A percentile compares a stretch with the other conserved stretches of the same genome.
phyloP scores from a whole-genome alignment of 176 grass and related monocot species.

The Triticum monococcum region DNA sequence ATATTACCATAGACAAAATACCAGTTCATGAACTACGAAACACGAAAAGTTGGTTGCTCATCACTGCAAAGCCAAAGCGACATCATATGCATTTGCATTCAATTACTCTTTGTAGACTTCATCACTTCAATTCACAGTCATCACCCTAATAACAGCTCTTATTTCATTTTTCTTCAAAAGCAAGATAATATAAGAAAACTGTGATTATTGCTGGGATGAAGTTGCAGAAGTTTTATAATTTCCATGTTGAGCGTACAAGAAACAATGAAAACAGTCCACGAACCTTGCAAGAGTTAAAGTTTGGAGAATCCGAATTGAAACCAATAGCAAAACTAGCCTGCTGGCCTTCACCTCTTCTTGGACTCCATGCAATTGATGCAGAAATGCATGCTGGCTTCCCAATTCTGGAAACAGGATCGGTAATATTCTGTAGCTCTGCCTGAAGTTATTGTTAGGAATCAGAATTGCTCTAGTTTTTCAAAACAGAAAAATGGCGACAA shows the following conservation, averaged over 20 bases:
- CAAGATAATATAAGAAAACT: conserved; percentile 10
- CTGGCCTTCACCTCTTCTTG: conserved; percentile 55
- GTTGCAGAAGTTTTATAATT: conserved; percentile 1
- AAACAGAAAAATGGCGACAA: conserved; percentile 14
- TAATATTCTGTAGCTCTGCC: conserved; percentile 91
- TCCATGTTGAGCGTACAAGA: not conserved
- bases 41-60: not conserved
- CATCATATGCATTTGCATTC: conserved; percentile 9
- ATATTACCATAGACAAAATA: not conserved
- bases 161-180: conserved; percentile 16
- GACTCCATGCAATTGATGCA: conserved; percentile 83
- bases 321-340: conserved; percentile 85
- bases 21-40: not conserved
- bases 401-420: conserved; percentile 63
- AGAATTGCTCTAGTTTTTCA: not conserved
- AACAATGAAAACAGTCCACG: conserved; percentile 21
- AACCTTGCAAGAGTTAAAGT: conserved; percentile 91
- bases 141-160: not conserved
- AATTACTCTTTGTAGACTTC: not conserved
- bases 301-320: conserved; percentile 80
- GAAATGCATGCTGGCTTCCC: conserved; percentile 66
- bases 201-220: not conserved
- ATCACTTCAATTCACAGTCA: not conserved
- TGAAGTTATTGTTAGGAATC: conserved; percentile 34
- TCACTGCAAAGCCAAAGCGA: not conserved